Conservation (phyloP, 1,284 basidiomycete species). For the Rhodotorula sp. region DNA sequence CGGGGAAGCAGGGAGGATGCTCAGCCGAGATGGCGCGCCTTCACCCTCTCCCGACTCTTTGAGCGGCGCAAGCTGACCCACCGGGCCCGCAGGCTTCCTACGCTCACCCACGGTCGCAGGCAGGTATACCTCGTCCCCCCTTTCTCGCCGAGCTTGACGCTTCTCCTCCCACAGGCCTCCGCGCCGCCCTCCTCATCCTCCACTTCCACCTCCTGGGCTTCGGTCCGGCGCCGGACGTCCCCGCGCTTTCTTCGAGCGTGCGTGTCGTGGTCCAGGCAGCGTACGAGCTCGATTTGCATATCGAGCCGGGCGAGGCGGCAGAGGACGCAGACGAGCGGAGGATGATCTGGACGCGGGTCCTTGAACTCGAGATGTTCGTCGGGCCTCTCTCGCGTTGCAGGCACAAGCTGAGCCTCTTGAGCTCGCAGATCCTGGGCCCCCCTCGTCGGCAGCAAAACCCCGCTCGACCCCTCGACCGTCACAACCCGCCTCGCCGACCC, state of each 20-base stretch:
- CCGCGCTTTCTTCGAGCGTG: neutral
- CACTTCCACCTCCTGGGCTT: slow-evolving; percentile 5
- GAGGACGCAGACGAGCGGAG: neutral
- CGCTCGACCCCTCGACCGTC: neutral
- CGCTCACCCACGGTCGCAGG: neutral
- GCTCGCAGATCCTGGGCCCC: slow-evolving; percentile 6
- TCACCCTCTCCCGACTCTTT: too few species aligned
- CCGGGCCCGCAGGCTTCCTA: neutral
- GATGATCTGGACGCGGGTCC: slow-evolving; percentile 2
- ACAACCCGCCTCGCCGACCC: neutral
- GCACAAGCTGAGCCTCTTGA: neutral
- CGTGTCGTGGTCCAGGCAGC: neutral
- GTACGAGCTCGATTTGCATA: slow-evolving; percentile 5
- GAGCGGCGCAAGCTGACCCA: neutral
- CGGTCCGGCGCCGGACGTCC: neutral
- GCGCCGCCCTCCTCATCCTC: slow-evolving; percentile 11
- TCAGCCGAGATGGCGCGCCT: neutral
- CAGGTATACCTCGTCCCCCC: neutral
- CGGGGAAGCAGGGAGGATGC: slow-evolving; percentile 1
- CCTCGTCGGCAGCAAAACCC: neutral
- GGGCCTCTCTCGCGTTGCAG: rapidly evolving
- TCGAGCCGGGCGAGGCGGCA: neutral
- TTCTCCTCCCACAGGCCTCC: neutral
- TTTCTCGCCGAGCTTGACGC: neutral
- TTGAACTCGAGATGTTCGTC: slow-evolving; percentile 14